Evolutionary conservation across 2,329 filamentous ascomycete genomes (phyloP).

Genomic region (Aspergillus tanneri): DNA sequence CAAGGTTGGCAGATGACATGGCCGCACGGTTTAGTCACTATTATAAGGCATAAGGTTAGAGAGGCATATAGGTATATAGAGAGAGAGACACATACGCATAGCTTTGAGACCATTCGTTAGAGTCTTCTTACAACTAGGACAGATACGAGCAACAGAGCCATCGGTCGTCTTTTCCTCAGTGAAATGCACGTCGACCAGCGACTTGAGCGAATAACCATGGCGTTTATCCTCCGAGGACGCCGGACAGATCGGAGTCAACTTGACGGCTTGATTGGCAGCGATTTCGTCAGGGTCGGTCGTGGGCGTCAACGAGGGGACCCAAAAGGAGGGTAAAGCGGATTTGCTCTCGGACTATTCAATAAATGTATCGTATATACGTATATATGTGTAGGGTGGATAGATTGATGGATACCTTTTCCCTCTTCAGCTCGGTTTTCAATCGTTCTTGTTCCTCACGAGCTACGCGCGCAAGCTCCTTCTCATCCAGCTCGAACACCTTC

Average conservation of each 20-base stretch:
- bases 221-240: conserved; percentile 64
- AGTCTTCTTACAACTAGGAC: conserved; percentile 80
- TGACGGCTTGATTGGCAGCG: conserved; percentile 60
- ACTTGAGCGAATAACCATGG: conserved; percentile 76
- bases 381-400: too few species aligned
- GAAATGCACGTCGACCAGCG: conserved; percentile 74
- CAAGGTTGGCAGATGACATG: conserved; percentile 88
- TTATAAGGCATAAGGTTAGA: conserved; percentile 9
- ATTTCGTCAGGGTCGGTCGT: conserved; percentile 58
- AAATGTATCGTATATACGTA: too few species aligned
- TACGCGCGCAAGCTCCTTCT: conserved; percentile 70
- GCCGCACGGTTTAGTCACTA: conserved; percentile 79
- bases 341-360: conserved; percentile 57
- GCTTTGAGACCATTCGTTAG: conserved; percentile 81
- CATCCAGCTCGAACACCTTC: conserved; percentile 78
- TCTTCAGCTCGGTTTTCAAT: conserved; percentile 67
- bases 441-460: conserved; percentile 68
- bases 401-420: conserved; percentile 77
- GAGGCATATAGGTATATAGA: neutral
- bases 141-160: conserved; percentile 55
- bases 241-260: conserved; percentile 72
- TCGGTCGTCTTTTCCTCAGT: conserved; percentile 64
- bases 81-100: conserved; percentile 50
- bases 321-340: conserved; percentile 78
- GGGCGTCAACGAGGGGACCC: conserved; percentile 83